Evolutionary conservation across 1,139 yeast genomes (phyloP).

Genomic region (Hemisphaericaspora xylofermentans): DNA sequence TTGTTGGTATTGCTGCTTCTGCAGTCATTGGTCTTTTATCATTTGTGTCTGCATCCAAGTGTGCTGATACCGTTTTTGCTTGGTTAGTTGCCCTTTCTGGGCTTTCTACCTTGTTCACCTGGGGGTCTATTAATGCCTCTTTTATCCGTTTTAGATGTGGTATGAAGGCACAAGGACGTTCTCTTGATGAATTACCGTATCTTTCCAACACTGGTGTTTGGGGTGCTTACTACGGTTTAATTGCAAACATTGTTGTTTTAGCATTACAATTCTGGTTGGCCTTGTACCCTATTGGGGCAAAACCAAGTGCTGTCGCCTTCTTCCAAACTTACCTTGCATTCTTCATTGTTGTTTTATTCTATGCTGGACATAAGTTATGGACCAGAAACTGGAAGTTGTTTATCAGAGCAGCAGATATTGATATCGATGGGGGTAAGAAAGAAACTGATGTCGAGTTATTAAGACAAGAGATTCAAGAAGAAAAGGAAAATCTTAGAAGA

Average conservation of each 20-base stretch:
- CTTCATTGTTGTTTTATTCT: conserved; percentile 31
- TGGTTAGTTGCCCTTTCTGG: conserved; percentile 46
- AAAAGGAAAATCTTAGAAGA: conserved; percentile 27
- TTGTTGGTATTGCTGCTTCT: conserved; percentile 35
- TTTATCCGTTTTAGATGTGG: conserved; percentile 42
- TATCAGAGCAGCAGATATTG: conserved; percentile 33
- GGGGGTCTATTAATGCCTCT: conserved; percentile 43
- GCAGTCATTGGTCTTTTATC: conserved; percentile 41
- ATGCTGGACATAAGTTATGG: conserved; percentile 36
- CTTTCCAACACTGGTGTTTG: conserved; percentile 35
- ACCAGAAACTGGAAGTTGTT: conserved; percentile 26
- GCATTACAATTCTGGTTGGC: conserved; percentile 45
- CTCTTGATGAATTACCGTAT: conserved; percentile 37
- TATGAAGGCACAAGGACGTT: conserved; percentile 29
- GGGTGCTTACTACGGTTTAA: conserved; percentile 38
- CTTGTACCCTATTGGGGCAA: conserved; percentile 33
- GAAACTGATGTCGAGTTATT: conserved; percentile 39
- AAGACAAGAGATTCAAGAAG: conserved; percentile 37
- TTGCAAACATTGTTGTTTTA: conserved; percentile 33
- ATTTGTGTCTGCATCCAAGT: conserved; percentile 42
- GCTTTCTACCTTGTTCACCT: conserved; percentile 42
- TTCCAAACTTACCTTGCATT: conserved; percentile 39
- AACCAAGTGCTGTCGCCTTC: conserved; percentile 30
- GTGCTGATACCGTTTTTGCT: conserved; percentile 35
- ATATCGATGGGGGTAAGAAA: conserved; percentile 40